Base-by-base conservation (phyloP, 495 filamentous ascomycete genomes). In the Polyplosphaeria fusca region DNA sequence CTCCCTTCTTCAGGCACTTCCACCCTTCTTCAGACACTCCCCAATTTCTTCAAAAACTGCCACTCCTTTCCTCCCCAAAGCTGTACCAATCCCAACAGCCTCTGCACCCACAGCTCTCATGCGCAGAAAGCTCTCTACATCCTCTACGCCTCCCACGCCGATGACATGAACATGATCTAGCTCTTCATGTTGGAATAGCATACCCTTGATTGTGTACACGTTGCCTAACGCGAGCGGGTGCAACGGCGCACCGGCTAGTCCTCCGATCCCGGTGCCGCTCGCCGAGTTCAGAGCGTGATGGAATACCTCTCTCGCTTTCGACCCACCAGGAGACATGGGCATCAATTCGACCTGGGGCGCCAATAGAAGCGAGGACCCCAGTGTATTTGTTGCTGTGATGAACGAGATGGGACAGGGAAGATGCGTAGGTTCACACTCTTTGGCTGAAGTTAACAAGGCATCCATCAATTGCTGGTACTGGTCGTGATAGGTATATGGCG, bases 221-320 rank as follows among this genome's bases (percentile, higher is more conserved):
- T 89, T 89, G 12, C 86, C 86, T 24, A 89, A 65, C n/a, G 86
- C 84, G 1, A 89, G 72, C 3, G 86, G 83, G 70, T 89, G 86
- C 47, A 89, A 66, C 42, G 83, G 77, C 27, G 81, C 73, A 0
- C 86, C 86, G 0, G 81, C 86, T 60, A 89, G 68, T 0, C 86
- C 86, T 0, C 86, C 86, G 4, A 87, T 74, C 0, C 85, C 84
- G 0, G 62, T 65, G 1, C 76, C 79, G 0, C 71, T 74, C 0
- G 76, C 73, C 0, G 69, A 74, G 2, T 69, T 60, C 23, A 75
- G 54, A 16, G 74, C 67, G 16, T 71, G 65, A 20, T 65, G 57
- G 46, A 53, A 60, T 5, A 54, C 45, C 22, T 55, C 27, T 12
- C 45, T 19, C 18, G 47, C 39, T 20, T 43, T 41, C 9, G 32